Base-by-base conservation (phyloP, 2,329 filamentous ascomycete species). In the Stagonosporopsis vannaccii region DNA sequence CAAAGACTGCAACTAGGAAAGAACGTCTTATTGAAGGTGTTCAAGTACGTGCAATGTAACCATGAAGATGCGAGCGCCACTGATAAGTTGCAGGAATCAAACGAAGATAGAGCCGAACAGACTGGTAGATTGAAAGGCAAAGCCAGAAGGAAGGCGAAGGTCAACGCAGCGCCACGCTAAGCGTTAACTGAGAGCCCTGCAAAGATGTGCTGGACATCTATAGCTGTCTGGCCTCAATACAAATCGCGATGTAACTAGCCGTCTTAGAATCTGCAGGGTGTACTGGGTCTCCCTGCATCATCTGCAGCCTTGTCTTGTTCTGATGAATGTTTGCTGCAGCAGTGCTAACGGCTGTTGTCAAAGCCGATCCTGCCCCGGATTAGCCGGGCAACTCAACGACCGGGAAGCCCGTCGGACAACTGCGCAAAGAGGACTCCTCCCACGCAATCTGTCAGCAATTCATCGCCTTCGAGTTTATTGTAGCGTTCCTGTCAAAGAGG, bases 341-440 rank as follows among this genome's bases (percentile, higher is more conserved):
- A n/a, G n/a, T n/a, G n/a, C 15, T 17, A 9, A 37, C 19, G n/a
- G 36, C 32, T 30, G n/a, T 32, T 28, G n/a, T n/a, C 33, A 55
- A 35, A 50, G 41, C 47, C 47, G 42, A 47, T 37, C 36, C 35
- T 42, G 39, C 30, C 53, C 53, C 46, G 22, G 47, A 25, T 47
- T 51, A 51, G 37, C 53, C 53, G 46, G 35, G 37, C 51, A 32
- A 25, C 44, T 49, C 52, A 45, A 9, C 23, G 23, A n/a, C 36
- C 41, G 52, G 23, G 25, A 47, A 15, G n/a, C n/a, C 53, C 47
- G 37, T 41, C 53, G 53, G 42, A 48, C 32, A 56, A 56, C n/a
- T 19, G 53, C 30, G 30, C 35, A 19, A 8, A 15, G 17, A 25
- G 23, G 30, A 28, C 1, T 43, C 13, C 39, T 20, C 20, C 23